Evolutionary conservation across 2,329 filamentous ascomycete species (phyloP).

Genomic region (Aspergillus ruber): DNA sequence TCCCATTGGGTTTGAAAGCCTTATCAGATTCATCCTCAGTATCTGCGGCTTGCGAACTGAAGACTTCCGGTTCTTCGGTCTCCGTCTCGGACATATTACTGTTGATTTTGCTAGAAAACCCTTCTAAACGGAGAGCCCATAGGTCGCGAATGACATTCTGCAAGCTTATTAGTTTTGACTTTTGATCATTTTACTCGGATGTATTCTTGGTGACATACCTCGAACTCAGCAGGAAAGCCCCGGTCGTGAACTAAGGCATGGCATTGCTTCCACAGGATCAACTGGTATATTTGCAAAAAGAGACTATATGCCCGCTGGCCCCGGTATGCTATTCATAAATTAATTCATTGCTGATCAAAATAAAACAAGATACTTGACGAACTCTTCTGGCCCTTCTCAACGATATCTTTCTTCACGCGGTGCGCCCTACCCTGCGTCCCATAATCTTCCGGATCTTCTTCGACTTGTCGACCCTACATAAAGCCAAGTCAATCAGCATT

Average conservation of each 20-base stretch:
- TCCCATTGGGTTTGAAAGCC: slow-evolving; percentile 27
- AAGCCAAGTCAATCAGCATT: neutral
- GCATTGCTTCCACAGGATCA: slow-evolving; percentile 76
- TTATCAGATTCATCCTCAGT: slow-evolving; percentile 39
- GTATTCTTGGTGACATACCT: slow-evolving; percentile 41
- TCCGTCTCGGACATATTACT: slow-evolving; percentile 31
- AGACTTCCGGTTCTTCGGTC: slow-evolving; percentile 39
- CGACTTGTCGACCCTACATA: slow-evolving; percentile 37
- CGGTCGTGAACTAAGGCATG: slow-evolving; percentile 63
- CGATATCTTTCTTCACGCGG: slow-evolving; percentile 49
- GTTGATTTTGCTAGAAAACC: slow-evolving; percentile 44
- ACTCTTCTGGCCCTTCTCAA: slow-evolving; percentile 48
- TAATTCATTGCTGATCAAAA: slow-evolving; percentile 30
- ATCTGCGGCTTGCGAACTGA: slow-evolving; percentile 53
- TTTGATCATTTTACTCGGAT: neutral
- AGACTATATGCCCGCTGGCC: slow-evolving; percentile 68
- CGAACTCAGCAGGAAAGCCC: slow-evolving; percentile 64
- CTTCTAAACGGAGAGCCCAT: slow-evolving; percentile 69
- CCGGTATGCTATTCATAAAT: slow-evolving; percentile 43
- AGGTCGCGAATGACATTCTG: slow-evolving; percentile 67
- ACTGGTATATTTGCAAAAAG: slow-evolving; percentile 76
- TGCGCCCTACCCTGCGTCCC: slow-evolving; percentile 55
- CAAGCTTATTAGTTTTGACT: slow-evolving; percentile 5
- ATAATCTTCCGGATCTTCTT: slow-evolving; percentile 63
- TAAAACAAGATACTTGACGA: slow-evolving; percentile 12